Evolutionary conservation across 345 rosid genomes (phyloP).

Genomic region (Chamaenerion angustifolium): DNA sequence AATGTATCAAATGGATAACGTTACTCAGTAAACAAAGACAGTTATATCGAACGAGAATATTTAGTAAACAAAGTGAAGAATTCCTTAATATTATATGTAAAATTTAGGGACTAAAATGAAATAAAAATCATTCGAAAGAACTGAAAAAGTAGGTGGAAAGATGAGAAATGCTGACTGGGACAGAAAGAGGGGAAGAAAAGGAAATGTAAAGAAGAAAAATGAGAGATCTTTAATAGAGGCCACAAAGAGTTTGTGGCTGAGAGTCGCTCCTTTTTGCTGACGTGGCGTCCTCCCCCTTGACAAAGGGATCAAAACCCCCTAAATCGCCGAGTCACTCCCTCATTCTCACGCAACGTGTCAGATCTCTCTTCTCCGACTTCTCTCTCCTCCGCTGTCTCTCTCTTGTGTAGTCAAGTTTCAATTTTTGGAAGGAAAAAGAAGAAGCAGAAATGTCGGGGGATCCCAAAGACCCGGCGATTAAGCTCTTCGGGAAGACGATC

Average conservation of each 20-base stretch:
- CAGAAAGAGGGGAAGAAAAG: constrained; percentile 1
- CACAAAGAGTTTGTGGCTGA: constrained; percentile 72
- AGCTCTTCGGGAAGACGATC: constrained; percentile 82
- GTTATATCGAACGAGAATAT: no score
- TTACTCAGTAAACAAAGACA: no score
- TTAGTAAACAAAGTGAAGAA: no score
- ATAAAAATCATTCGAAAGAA: no score
- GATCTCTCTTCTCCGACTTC: constrained; percentile 12
- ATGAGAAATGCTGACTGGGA: constrained; percentile 8
- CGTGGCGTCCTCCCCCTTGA: constrained; percentile 32
- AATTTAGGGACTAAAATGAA: no score
- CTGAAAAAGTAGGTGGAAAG: neutral
- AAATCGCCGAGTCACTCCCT: constrained; percentile 7
- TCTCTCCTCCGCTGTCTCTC: constrained; percentile 7
- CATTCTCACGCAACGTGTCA: constrained; percentile 11
- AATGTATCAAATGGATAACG: no score
- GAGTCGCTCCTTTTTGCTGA: constrained; percentile 24
- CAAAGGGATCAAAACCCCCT: constrained; percentile 31
- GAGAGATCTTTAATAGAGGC: constrained; percentile 26
- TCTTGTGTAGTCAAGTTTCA: constrained; percentile 15
- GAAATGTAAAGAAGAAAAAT: neutral
- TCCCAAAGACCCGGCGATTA: constrained; percentile 65
- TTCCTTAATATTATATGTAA: no score
- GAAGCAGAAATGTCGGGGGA: constrained; percentile 48
- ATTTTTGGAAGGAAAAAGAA: constrained; percentile 6